Evolutionary conservation across 176 grass and related monocot species (phyloP).

Genomic region (Oryza coarctata): DNA sequence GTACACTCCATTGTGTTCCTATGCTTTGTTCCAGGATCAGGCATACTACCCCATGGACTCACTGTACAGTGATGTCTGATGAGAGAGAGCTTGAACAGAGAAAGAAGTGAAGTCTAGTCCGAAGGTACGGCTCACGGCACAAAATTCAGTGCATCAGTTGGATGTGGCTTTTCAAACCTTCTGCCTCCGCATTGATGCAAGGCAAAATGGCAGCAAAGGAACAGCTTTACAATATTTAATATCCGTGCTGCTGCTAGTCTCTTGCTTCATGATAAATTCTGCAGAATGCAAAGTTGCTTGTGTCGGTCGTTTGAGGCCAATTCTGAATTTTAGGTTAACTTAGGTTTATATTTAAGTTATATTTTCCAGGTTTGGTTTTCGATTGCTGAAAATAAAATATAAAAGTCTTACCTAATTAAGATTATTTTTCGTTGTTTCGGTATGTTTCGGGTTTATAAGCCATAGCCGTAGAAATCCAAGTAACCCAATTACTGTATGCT

Average conservation of each 20-base stretch:
- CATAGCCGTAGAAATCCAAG: no score
- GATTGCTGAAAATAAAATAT: no score
- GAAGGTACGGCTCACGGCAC: constrained; percentile 22
- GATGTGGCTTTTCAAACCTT: constrained; percentile 47
- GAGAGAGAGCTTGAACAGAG: neutral
- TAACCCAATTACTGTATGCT: no score
- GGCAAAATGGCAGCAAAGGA: constrained; percentile 19
- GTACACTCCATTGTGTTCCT: constrained; percentile 38
- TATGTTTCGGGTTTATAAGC: no score
- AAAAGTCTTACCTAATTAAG: no score
- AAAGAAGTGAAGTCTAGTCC: constrained; percentile 2
- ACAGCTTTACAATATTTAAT: constrained; percentile 30
- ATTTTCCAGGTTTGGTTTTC: no score
- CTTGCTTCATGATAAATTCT: constrained; percentile 13
- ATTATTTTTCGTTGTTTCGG: no score
- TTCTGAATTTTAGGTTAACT: no score
- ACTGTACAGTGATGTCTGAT: neutral
- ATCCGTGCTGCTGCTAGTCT: constrained; percentile 19
- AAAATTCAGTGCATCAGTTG: constrained; percentile 32
- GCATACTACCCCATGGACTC: neutral
- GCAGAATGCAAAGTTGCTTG: constrained; percentile 28
- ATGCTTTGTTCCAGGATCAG: constrained; percentile 51
- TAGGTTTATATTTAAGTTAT: neutral
- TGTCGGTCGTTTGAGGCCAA: neutral
- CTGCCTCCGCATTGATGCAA: constrained; percentile 26